phyloP scores from a whole-genome alignment of 179 eudicot species.

The Camellia oleifera region DNA sequence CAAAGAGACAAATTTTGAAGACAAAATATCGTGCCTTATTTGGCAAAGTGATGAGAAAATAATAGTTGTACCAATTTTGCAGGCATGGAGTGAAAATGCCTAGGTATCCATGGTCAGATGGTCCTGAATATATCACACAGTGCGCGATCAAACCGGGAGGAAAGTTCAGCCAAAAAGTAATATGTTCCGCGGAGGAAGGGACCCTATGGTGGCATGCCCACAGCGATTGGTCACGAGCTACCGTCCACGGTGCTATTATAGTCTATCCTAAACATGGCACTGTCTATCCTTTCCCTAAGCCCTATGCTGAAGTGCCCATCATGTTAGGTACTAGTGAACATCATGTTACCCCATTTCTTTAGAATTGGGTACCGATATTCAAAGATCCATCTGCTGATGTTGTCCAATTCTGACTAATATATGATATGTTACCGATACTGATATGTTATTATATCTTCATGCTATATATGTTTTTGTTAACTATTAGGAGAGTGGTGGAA shows the following conservation, averaged over 20 bases:
- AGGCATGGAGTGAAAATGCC: slow-evolving; percentile 21
- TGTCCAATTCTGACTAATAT: no score
- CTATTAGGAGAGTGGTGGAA: slow-evolving; percentile 43
- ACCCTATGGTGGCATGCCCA: slow-evolving; percentile 57
- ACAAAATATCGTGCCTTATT: no score
- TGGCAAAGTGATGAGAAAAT: no score
- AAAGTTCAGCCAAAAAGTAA: slow-evolving; percentile 6
- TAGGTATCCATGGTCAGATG: slow-evolving; percentile 22
- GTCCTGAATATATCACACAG: slow-evolving; percentile 18
- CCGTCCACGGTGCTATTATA: slow-evolving; percentile 37
- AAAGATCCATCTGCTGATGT: no score
- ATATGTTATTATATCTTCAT: not conserved
- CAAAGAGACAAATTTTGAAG: no score
- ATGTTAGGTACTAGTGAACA: slow-evolving; percentile 25
- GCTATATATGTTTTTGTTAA: not conserved
- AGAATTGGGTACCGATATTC: no score
- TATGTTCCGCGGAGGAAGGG: slow-evolving; percentile 22
- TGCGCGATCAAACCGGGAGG: slow-evolving; percentile 13
- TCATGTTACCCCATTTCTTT: not conserved
- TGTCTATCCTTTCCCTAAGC: slow-evolving; percentile 31
- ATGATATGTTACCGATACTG: not conserved
- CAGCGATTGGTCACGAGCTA: slow-evolving; percentile 46
- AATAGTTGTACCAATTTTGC: not conserved
- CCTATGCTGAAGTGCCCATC: slow-evolving; percentile 25
- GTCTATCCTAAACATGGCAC: slow-evolving; percentile 24